Base-by-base conservation (phyloP, 345 rosid species). In the Euphorbia tirucalli region DNA sequence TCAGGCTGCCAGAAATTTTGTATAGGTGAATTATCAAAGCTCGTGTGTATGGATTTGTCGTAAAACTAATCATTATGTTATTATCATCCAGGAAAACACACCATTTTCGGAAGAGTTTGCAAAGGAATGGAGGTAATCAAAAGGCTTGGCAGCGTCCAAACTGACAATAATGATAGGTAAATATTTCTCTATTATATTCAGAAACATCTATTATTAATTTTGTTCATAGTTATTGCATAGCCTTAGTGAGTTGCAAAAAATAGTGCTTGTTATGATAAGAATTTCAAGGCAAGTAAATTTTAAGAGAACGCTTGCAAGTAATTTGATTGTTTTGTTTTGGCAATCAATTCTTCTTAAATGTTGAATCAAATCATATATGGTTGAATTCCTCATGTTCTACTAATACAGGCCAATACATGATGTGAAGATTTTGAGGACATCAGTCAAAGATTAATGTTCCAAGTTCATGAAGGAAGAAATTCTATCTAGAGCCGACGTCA, bases 101-200 rank as follows among this genome's bases (percentile, higher is more conserved):
- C 97, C 31, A 95, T 95, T 72, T 95, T 95, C 79, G 99, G 99
- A 68, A 89, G 99, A 78, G 96, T 92, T 14, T 88, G 90, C 56
- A 78, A 82, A 3, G 99, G 99, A 74, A 90, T 92, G 97, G 98
- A 95, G 75, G 89, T 95, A 65, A 84, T 90, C 82, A 92, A 95
- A 83, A 92, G 97, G 75, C 97, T 95, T 5, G 98, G 98, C 67
- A 95, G 93, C 62, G 85, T 95, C 78, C 99, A 95, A 85, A 92
- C 98, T 35, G 93, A 95, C 87, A 92, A 88, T 65, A 93, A 85
- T 49, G 99, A 95, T 77, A 86, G 96, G 99, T 95, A 70, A 79
- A 61, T 7, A 18, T 60, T 52, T 58, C 18, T 41, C 64, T 44
- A 18, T 56, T 67, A 1, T 44, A 7, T 57, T 5, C 9, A n/a